phyloP scores from a whole-genome alignment of 139 green algal genomes.

The Haematococcus lacustris region DNA sequence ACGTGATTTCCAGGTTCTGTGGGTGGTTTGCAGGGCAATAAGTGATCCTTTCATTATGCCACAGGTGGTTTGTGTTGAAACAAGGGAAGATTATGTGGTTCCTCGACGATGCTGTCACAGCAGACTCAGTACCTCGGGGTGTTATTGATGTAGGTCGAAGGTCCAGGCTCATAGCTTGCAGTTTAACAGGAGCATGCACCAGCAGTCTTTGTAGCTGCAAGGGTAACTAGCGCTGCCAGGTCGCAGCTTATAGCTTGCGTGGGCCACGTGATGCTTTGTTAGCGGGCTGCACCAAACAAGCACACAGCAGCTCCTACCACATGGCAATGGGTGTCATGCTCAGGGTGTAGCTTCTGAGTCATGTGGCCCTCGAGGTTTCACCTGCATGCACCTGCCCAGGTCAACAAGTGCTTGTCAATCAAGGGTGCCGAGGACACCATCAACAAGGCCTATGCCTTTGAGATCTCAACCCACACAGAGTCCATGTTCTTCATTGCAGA shows the following conservation, averaged over 20 bases:
- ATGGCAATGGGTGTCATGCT: not conserved
- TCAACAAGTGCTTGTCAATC: slow-evolving; percentile 90
- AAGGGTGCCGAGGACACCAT: slow-evolving; percentile 95
- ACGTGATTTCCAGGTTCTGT: not conserved
- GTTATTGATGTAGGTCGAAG: slow-evolving; percentile 75
- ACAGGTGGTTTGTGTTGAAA: slow-evolving; percentile 97
- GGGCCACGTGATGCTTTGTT: not conserved
- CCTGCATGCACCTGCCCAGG: slow-evolving; percentile 34
- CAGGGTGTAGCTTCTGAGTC: too few species aligned
- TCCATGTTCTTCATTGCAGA: slow-evolving; percentile 93
- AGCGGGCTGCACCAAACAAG: not conserved
- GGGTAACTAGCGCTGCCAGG: not conserved
- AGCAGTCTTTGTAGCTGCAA: not conserved
- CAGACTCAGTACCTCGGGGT: slow-evolving; percentile 76
- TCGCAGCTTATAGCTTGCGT: not conserved
- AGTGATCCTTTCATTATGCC: slow-evolving; percentile 1
- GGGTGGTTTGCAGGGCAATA: not conserved
- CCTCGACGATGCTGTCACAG: slow-evolving; percentile 79
- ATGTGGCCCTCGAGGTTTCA: too few species aligned
- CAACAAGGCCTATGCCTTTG: slow-evolving; percentile 93
- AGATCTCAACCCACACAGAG: slow-evolving; percentile 79
- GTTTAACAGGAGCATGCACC: not conserved
- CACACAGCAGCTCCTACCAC: not conserved
- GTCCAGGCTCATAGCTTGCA: not conserved
- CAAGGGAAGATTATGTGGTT: slow-evolving; percentile 99